Evolutionary conservation across 2,329 filamentous ascomycete species (phyloP).

Genomic region (Orbilia oligospora): DNA sequence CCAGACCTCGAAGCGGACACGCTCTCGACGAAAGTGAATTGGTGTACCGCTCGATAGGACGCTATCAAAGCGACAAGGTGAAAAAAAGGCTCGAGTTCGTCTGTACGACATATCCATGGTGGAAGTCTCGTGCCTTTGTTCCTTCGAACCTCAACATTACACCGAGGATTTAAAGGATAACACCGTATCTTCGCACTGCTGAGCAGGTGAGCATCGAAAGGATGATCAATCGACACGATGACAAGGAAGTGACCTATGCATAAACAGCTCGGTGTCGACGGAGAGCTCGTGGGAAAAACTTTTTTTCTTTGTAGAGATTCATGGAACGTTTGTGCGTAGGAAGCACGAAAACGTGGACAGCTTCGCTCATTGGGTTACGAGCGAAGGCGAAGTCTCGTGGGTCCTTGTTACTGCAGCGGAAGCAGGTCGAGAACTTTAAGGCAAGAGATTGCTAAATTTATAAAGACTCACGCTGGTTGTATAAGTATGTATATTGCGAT

Average conservation of each 20-base stretch:
- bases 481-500: conserved; percentile 1
- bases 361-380: conserved; percentile 18
- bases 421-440: conserved; percentile 22
- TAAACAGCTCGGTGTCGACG: conserved; percentile 18
- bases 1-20: conserved; percentile 43
- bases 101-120: conserved; percentile 14
- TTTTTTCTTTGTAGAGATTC: conserved; percentile 22
- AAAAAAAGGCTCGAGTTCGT: conserved; percentile 9
- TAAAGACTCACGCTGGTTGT: conserved; percentile 18
- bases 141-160: conserved; percentile 11
- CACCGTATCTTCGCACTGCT: conserved; percentile 23
- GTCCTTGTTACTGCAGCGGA: conserved; percentile 5
- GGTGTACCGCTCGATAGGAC: conserved; percentile 30
- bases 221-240: conserved; percentile 43
- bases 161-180: conserved; percentile 26
- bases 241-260: conserved; percentile 33
- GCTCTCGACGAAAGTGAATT: conserved; percentile 36
- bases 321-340: conserved; percentile 25
- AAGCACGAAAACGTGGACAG: conserved; percentile 45
- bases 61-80: conserved; percentile 1
- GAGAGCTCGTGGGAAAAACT: conserved; percentile 20
- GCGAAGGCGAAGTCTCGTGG: conserved; percentile 26
- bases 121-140: conserved; percentile 9
- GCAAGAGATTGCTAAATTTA: conserved; percentile 8
- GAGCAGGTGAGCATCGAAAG: conserved; percentile 27